Percentiles rank a stretch among this genome's conserved stretches.
These are phyloP conservation scores for Paecilomyces formosus DNA, from an alignment of 2,329 filamentous ascomycete species.

Conservation along the genomic window DNA sequence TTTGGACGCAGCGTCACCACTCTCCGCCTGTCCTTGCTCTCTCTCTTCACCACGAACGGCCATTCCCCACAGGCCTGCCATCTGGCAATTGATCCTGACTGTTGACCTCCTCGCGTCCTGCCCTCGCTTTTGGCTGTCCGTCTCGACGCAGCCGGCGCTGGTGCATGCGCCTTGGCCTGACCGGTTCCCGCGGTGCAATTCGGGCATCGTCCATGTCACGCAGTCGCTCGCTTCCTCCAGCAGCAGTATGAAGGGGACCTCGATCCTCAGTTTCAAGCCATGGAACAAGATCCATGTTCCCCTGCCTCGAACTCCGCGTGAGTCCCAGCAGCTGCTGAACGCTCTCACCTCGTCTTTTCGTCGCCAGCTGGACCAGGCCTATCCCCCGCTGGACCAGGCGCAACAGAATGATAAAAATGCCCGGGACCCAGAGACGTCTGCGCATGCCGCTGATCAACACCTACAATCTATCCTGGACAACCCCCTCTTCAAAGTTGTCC, in stretches of 20 bases:
- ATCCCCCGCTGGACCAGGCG: slow-evolving; percentile 33
- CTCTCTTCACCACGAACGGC: slow-evolving; percentile 14
- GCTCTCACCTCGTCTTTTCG: slow-evolving; percentile 58
- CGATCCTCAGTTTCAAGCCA: slow-evolving; percentile 40
- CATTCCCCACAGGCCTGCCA: slow-evolving; percentile 6
- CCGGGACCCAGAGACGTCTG: slow-evolving; percentile 19
- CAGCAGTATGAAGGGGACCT: slow-evolving; percentile 45
- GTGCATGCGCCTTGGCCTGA: neutral
- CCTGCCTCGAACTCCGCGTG: slow-evolving; percentile 46
- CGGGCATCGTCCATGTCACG: slow-evolving; percentile 4
- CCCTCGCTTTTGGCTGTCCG: slow-evolving; percentile 2
- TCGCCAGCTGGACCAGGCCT: slow-evolving; percentile 53
- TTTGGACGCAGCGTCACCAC: neutral
- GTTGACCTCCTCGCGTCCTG: neutral
- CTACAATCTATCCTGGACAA: slow-evolving; percentile 32
- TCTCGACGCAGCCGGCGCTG: neutral
- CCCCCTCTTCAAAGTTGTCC: slow-evolving; percentile 33
- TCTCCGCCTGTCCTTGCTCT: neutral
- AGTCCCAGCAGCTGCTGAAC: slow-evolving; percentile 53
- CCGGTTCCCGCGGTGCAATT: neutral
- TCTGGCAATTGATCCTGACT: neutral
- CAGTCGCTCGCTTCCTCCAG: slow-evolving; percentile 6
- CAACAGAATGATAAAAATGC: slow-evolving; percentile 10
- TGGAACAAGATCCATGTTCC: slow-evolving; percentile 49
- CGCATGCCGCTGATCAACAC: slow-evolving; percentile 29